Evolutionary conservation across 2,329 filamentous ascomycete species (phyloP).

Genomic region (Graphilbum sp.): DNA sequence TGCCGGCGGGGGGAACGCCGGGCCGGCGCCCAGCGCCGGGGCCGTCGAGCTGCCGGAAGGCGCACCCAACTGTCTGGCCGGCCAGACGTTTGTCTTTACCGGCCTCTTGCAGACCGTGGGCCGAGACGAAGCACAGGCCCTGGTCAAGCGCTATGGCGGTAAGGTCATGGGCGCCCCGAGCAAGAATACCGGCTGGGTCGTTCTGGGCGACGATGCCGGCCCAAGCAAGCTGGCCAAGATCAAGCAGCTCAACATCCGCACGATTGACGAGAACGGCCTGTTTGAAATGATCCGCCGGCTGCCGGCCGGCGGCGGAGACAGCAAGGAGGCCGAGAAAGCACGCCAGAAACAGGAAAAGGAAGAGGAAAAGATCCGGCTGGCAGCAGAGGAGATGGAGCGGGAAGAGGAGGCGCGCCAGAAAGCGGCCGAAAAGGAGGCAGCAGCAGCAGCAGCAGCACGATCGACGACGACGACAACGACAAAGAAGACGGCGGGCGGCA

Average conservation of each 20-base stretch:
- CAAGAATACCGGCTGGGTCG: conserved; percentile 85
- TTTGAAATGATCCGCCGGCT: conserved; percentile 70
- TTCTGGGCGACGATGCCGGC: conserved; percentile 79
- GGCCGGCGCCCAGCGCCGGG: conserved; percentile 46
- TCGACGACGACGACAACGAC: conserved; percentile 1
- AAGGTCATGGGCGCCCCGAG: conserved; percentile 78
- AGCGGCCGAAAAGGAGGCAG: conserved; percentile 36
- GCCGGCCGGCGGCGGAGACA: conserved; percentile 73
- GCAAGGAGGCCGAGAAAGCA: conserved; percentile 73
- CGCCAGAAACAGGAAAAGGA: conserved; percentile 75
- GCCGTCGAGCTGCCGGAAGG: conserved; percentile 63
- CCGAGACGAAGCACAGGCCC: conserved; percentile 66
- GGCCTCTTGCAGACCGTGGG: conserved; percentile 67
- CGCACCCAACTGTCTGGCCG: conserved; percentile 75
- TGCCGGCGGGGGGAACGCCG: conserved; percentile 41
- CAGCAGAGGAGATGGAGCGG: conserved; percentile 71
- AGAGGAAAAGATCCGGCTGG: conserved; percentile 62
- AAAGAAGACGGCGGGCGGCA: not conserved
- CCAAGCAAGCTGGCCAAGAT: conserved; percentile 89
- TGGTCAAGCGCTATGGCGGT: conserved; percentile 88
- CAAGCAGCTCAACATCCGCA: conserved; percentile 61
- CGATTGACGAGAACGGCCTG: conserved; percentile 84
- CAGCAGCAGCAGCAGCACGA: conserved; percentile 20
- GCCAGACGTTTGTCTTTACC: conserved; percentile 89
- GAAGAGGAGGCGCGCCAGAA: conserved; percentile 50